A percentile compares a stretch with the other conserved stretches of the same genome.
These are phyloP conservation scores for Metschnikowia kofuensis DNA, from an alignment of 805 yeast species.

Conservation along the genomic window DNA sequence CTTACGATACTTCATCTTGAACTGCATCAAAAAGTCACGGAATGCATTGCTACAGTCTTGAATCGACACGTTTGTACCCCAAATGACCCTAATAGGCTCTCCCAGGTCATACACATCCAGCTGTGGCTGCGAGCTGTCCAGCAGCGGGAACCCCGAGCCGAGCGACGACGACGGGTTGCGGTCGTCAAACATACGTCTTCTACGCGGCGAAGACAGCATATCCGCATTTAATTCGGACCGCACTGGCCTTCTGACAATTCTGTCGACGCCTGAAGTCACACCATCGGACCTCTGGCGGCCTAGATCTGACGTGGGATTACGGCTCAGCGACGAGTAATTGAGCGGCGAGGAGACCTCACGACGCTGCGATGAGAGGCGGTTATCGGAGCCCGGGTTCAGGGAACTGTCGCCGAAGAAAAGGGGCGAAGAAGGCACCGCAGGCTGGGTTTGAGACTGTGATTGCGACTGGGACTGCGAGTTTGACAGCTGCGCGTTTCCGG, in stretches of 20 bases:
- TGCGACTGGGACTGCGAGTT: slow-evolving; percentile 3
- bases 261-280: slow-evolving; percentile 41
- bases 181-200: slow-evolving; percentile 56
- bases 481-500: slow-evolving; percentile 1
- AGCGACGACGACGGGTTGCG: slow-evolving; percentile 13
- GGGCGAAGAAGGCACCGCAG: slow-evolving; percentile 54
- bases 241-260: slow-evolving; percentile 47
- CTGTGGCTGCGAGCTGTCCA: slow-evolving; percentile 24
- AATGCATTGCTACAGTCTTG: slow-evolving; percentile 80
- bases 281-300: slow-evolving; percentile 43
- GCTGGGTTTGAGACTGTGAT: slow-evolving; percentile 32
- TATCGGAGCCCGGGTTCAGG: slow-evolving; percentile 38
- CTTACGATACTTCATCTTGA: slow-evolving; percentile 73
- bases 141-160: slow-evolving; percentile 21
- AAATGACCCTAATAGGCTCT: slow-evolving; percentile 86
- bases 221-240: slow-evolving; percentile 80
- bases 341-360: slow-evolving; percentile 47
- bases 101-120: slow-evolving; percentile 29
- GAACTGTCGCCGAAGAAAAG: slow-evolving; percentile 51
- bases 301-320: slow-evolving; percentile 35
- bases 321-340: slow-evolving; percentile 44
- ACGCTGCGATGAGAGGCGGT: slow-evolving; percentile 22
- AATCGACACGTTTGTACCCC: slow-evolving; percentile 98
- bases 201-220: slow-evolving; percentile 63
- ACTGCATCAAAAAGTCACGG: slow-evolving; percentile 78